Percentiles rank a stretch among this genome's conserved stretches.
phyloP scores from a whole-genome alignment of 2,329 filamentous ascomycete genomes.

The Juglanconis sp. region DNA sequence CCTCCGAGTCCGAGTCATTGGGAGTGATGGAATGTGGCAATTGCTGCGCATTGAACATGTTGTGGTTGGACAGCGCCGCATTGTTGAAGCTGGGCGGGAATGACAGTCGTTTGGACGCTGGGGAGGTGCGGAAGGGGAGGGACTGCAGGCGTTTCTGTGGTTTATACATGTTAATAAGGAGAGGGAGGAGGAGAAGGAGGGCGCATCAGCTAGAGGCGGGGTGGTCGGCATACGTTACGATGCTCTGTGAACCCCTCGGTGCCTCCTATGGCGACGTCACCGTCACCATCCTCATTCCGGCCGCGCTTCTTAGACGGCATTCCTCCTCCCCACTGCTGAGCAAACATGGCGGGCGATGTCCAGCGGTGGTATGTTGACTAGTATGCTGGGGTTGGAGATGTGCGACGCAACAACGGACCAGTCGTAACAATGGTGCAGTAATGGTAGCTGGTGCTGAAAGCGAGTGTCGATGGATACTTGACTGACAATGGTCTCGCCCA shows the following conservation, averaged over 20 bases:
- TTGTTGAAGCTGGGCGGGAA: conserved; percentile 26
- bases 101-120: conserved; percentile 34
- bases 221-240: conserved; percentile 39
- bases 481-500: not conserved
- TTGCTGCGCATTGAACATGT: conserved; percentile 19
- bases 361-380: conserved; percentile 1
- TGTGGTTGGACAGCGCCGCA: conserved; percentile 21
- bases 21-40: conserved; percentile 35
- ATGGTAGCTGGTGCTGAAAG: not conserved
- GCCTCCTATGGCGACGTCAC: conserved; percentile 31
- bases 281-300: conserved; percentile 43
- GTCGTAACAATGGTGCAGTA: not conserved
- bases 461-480: conserved; percentile 10
- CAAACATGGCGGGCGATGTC: conserved; percentile 33
- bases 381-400: conserved; percentile 1
- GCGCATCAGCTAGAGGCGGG: not conserved
- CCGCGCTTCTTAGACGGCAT: conserved; percentile 41
- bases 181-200: not conserved
- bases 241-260: conserved; percentile 47
- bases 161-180: conserved; percentile 1
- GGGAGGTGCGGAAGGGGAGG: conserved; percentile 48
- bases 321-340: conserved; percentile 30
- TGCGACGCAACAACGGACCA: not conserved
- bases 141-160: conserved; percentile 53
- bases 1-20: conserved; percentile 29